Evolutionary conservation across 441 rosid species (phyloP).

Genomic region (Populus hybrid): DNA sequence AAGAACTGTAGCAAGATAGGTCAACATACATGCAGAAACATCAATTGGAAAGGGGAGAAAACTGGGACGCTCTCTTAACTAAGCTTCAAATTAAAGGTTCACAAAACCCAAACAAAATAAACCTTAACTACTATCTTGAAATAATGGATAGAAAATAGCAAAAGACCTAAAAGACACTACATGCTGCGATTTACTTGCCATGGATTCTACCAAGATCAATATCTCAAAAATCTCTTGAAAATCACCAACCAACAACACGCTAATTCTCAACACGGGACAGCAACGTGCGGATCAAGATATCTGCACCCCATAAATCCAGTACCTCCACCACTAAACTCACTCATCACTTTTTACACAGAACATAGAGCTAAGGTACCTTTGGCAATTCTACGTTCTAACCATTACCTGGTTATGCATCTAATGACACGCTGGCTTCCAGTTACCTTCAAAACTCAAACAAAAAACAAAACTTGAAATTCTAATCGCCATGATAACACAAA

Average conservation of each 20-base stretch:
- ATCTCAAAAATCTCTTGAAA: background rate
- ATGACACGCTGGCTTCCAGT: background rate
- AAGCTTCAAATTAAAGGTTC: background rate
- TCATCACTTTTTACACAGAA: background rate
- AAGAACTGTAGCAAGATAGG: background rate
- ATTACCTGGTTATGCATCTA: background rate
- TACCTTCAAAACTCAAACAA: background rate
- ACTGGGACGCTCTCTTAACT: background rate
- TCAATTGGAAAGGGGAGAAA: background rate
- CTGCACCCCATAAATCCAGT: background rate
- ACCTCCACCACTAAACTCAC: background rate
- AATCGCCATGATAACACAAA: background rate
- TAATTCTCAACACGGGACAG: background rate
- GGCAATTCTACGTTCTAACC: background rate
- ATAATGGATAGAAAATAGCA: background rate
- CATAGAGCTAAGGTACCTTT: background rate
- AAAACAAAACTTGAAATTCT: background rate
- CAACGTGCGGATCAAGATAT: background rate
- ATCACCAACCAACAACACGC: background rate
- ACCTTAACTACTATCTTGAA: background rate
- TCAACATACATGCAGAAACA: background rate
- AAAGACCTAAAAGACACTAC: background rate
- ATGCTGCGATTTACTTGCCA: background rate
- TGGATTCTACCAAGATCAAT: background rate
- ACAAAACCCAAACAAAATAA: background rate